Evolutionary conservation across 306 rosid genomes (phyloP), one percentile per base, ranked within the genome.

Genomic region (Trifolium dubium): DNA sequence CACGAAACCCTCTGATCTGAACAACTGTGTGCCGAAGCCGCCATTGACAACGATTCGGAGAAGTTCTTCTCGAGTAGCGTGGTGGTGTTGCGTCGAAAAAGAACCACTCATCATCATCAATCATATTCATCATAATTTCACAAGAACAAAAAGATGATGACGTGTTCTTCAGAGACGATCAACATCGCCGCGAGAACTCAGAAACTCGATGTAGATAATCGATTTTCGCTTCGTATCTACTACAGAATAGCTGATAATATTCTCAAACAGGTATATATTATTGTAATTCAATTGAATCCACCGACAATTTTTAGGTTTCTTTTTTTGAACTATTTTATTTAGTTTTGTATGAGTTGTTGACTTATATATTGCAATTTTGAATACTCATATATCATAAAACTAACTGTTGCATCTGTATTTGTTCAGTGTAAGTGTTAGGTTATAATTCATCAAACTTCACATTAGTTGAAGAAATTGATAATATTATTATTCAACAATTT

Each of bases 231-330:
- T 19, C 93, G 93, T 11, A 89, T 85, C 43, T 93, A 93, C 86
- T 79, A 61, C 46, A 86, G 98, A 82, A 88, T 93, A 77, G 93
- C 98, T 5, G 92, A 93, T 69, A 93, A 86, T 79, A 73, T 93
- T 58, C 92, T 91, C 83, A 85, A 79, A 81, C 98, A 93, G 98
- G 98, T 93, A 15, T 53, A 55, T 56, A 97, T 93, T 32, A 19
- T 53, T 68, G 59, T 37, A 75, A 31, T 10, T 43, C 17, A 59
- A 29, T 73, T 43, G 8, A 59, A 12, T 73, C 35, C 53, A 44
- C 39, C 47, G 5, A 35, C 19, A 46, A 15, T 72, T 50, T 39
- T 65, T 18, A 46, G 11, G 44, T 4, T 3, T 43, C 13, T 39
- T 39, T 11, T 43, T 9, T 3, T 43, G 4, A 41, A 41, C n/a